phyloP scores from a whole-genome alignment of 2,329 filamentous ascomycete genomes.

The Cladorrhinum sp. region DNA sequence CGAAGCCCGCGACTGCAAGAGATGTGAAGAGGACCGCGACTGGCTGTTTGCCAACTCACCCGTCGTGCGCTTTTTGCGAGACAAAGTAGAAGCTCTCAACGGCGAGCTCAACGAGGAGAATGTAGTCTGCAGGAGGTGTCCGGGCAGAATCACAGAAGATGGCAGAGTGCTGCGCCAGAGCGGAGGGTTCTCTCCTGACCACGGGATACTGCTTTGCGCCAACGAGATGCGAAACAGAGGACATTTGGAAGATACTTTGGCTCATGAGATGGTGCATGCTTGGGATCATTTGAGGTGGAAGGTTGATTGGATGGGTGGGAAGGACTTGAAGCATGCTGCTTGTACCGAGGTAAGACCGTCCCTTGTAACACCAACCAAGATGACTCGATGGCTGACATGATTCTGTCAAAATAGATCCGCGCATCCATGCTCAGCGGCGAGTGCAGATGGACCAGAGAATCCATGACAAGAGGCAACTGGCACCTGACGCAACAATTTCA shows the following conservation, averaged over 20 bases:
- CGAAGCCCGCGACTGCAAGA: conserved; percentile 73
- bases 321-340: conserved; percentile 79
- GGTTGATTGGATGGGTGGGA: conserved; percentile 71
- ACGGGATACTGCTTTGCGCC: conserved; percentile 88
- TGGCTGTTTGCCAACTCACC: conserved; percentile 84
- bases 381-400: conserved; percentile 10
- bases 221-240: conserved; percentile 80
- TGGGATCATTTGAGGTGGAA: conserved; percentile 93
- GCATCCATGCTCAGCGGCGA: conserved; percentile 91
- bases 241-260: conserved; percentile 88
- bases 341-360: conserved; percentile 75
- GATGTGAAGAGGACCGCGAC: conserved; percentile 78
- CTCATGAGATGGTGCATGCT: conserved; percentile 97
- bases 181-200: conserved; percentile 81
- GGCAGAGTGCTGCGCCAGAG: conserved; percentile 62
- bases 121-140: conserved; percentile 79
- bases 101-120: conserved; percentile 71
- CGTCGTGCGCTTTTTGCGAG: conserved; percentile 78
- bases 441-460: conserved; percentile 84
- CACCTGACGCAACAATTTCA: conserved; percentile 90
- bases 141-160: conserved; percentile 52
- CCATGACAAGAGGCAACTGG: conserved; percentile 82
- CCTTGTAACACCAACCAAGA: background rate
- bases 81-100: conserved; percentile 76
- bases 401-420: conserved; percentile 64